phyloP scores from a whole-genome alignment of 257 asterid genomes.

The Coffea eugenioides region DNA sequence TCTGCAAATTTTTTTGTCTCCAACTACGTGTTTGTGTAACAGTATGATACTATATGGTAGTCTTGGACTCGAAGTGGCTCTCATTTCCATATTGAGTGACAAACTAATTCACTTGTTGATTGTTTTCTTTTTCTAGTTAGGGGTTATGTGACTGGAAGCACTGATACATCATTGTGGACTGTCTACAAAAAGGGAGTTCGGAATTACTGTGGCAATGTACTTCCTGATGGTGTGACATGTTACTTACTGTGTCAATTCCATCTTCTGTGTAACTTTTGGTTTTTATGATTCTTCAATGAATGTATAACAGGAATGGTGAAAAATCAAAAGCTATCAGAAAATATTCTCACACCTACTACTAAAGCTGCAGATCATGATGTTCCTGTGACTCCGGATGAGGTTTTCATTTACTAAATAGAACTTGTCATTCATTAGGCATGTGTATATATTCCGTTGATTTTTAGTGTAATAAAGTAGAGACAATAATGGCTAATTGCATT shows the following conservation, averaged over 20 bases:
- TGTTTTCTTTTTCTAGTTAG: slow-evolving; percentile 48
- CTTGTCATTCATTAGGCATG: slow-evolving; percentile 3
- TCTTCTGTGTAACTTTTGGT: neutral
- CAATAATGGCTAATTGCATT: too few species aligned
- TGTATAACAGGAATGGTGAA: slow-evolving; percentile 68
- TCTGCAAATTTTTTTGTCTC: neutral
- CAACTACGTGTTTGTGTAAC: neutral
- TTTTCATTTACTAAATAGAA: slow-evolving; percentile 22
- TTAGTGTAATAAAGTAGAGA: neutral
- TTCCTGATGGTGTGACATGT: slow-evolving; percentile 69
- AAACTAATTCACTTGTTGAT: neutral
- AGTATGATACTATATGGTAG: slow-evolving; percentile 1
- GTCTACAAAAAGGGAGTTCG: slow-evolving; percentile 81
- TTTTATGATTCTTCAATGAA: slow-evolving; percentile 10
- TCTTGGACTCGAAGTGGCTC: neutral
- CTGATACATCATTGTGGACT: slow-evolving; percentile 96
- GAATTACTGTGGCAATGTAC: slow-evolving; percentile 83
- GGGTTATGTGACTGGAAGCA: slow-evolving; percentile 95
- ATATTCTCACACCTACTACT: slow-evolving; percentile 88
- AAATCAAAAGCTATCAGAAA: slow-evolving; percentile 66
- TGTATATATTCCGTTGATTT: neutral
- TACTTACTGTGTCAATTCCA: neutral
- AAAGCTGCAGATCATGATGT: slow-evolving; percentile 97
- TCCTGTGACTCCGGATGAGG: slow-evolving; percentile 90
- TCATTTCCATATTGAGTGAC: neutral